Conservation (phyloP, 345 rosid genomes). For the Citrus hindsii region DNA sequence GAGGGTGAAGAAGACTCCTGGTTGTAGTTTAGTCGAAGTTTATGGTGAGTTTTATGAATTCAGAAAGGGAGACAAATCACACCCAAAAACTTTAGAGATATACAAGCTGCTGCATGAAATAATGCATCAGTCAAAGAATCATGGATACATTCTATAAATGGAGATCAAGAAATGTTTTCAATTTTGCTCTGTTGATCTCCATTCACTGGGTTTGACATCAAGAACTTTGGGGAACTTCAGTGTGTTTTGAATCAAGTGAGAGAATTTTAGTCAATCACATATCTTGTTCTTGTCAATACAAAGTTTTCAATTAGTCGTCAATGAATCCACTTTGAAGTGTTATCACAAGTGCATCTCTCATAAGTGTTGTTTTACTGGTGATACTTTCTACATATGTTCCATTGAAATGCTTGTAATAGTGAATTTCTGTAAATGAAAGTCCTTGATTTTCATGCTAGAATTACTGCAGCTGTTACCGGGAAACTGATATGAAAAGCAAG, state of each 20-base stretch:
- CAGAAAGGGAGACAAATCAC: slow-evolving; percentile 49
- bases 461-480: no score
- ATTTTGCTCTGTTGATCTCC: no score
- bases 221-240: no score
- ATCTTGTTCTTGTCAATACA: background rate
- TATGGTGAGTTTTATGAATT: slow-evolving; percentile 47
- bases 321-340: background rate
- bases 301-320: background rate
- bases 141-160: background rate
- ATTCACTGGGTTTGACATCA: no score
- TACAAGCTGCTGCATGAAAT: slow-evolving; percentile 27
- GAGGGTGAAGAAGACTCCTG: slow-evolving; percentile 45
- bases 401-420: no score
- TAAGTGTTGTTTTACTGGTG: no score
- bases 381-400: no score
- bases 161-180: no score
- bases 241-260: background rate
- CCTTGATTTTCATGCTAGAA: no score
- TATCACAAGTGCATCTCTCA: no score
- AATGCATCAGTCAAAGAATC: slow-evolving; percentile 23
- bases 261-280: background rate
- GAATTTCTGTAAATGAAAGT: no score
- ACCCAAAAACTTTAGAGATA: slow-evolving; percentile 25
- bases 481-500: no score
- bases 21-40: slow-evolving; percentile 54